phyloP scores from a whole-genome alignment of 257 asterid species.

The Datura wrightii region DNA sequence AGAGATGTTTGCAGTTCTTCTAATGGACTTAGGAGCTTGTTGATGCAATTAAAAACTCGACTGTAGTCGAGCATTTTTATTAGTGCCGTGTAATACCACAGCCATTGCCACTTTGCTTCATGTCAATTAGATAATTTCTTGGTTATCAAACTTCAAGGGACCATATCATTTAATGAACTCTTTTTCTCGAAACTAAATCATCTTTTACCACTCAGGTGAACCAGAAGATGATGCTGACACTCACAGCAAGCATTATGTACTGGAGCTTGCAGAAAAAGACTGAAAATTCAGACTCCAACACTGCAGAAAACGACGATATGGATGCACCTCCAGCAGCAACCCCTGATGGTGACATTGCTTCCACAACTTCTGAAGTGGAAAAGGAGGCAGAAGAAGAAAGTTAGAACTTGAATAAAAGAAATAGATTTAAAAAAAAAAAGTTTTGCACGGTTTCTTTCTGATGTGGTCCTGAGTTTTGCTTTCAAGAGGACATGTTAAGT shows the following conservation, averaged over 20 bases:
- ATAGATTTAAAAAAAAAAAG: not conserved
- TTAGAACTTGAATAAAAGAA: not conserved
- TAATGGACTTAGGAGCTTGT: not conserved
- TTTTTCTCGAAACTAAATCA: not conserved
- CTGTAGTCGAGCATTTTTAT: not conserved
- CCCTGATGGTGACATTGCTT: not conserved
- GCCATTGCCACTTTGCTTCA: not conserved
- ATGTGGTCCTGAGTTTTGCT: not conserved
- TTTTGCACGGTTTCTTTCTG: not conserved
- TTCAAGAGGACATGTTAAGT: constrained; percentile 13
- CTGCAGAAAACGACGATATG: not conserved
- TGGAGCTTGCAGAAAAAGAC: constrained; percentile 26
- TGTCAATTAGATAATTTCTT: not conserved
- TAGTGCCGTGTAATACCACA: constrained; percentile 4
- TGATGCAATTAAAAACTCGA: not conserved
- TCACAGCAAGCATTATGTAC: constrained; percentile 28
- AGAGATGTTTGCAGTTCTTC: not conserved
- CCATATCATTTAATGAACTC: too few species aligned
- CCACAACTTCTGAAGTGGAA: constrained; percentile 6
- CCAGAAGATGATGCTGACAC: constrained; percentile 32
- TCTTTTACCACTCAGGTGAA: constrained; percentile 19
- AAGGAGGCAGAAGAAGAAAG: not conserved
- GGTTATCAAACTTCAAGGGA: not conserved
- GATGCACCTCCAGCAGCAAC: constrained; percentile 3
- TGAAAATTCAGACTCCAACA: not conserved